phyloP scores from a whole-genome alignment of 2,329 filamentous ascomycete species.

The Daldinia sp. region DNA sequence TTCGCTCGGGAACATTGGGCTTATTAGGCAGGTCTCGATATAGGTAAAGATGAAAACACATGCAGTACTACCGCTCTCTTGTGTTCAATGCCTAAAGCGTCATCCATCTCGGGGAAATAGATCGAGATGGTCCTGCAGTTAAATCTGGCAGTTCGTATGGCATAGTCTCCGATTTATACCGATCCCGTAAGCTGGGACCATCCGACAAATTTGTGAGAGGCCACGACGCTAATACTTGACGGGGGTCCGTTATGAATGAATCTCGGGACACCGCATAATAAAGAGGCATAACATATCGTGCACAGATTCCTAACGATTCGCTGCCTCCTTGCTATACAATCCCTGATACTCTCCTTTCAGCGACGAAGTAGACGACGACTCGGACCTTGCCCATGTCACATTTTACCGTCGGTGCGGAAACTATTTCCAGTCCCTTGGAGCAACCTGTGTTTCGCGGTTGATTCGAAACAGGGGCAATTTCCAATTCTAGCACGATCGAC shows the following conservation, averaged over 20 bases:
- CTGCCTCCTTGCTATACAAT: not conserved
- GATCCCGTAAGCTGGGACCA: conserved; percentile 17
- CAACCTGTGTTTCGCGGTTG: conserved; percentile 25
- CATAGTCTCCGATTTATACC: conserved; percentile 10
- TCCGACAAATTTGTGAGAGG: conserved; percentile 10
- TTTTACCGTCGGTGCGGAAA: conserved; percentile 1
- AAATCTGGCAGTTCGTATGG: conserved; percentile 26
- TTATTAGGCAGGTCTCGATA: not conserved
- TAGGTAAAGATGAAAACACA: not conserved
- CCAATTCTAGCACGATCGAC: conserved; percentile 10
- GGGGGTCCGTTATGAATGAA: not conserved
- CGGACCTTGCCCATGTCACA: not conserved
- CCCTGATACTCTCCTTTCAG: not conserved
- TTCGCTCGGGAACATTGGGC: not conserved
- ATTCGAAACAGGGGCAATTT: conserved; percentile 17
- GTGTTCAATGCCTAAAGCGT: conserved; percentile 1
- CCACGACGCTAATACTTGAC: conserved; percentile 12
- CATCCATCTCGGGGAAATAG: conserved; percentile 5
- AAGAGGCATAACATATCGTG: not conserved
- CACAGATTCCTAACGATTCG: not conserved
- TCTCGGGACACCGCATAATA: not conserved
- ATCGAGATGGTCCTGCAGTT: conserved; percentile 24
- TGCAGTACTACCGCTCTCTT: conserved; percentile 14
- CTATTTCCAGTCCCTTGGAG: conserved; percentile 4
- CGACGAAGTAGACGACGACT: not conserved